Evolutionary conservation across 176 grass and related monocot species (phyloP).

Genomic region (Aegilops sharonensis): DNA sequence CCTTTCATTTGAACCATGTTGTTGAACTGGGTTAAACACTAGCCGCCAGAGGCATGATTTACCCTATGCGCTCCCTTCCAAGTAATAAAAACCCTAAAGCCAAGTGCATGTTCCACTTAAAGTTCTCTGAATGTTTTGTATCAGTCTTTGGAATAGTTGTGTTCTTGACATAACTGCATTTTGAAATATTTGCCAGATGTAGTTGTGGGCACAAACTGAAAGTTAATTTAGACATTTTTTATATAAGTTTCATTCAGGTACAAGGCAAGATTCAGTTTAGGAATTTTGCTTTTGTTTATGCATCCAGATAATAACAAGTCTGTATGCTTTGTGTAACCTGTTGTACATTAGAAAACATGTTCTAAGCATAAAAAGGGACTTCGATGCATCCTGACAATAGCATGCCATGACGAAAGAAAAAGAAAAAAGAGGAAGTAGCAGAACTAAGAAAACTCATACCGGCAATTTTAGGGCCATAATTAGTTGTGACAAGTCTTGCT

Average conservation of each 20-base stretch:
- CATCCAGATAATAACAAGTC: not conserved
- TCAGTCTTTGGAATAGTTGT: too few relatives aligned
- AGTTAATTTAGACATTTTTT: not conserved
- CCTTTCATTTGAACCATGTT: too few relatives aligned
- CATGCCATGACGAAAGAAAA: not conserved
- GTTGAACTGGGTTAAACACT: too few relatives aligned
- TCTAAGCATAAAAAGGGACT: not conserved
- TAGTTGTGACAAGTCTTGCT: conserved; percentile 54
- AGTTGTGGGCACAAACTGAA: not conserved
- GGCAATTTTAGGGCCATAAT: conserved; percentile 51
- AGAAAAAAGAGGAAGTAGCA: not conserved
- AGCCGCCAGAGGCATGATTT: too few relatives aligned
- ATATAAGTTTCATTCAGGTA: not conserved
- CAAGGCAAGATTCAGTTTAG: not conserved
- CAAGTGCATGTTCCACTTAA: too few relatives aligned
- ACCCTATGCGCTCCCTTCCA: too few relatives aligned
- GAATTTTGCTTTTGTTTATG: conserved; percentile 38
- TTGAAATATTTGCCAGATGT: not conserved
- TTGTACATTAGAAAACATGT: not conserved
- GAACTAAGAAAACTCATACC: conserved; percentile 35
- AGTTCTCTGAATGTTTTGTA: too few relatives aligned
- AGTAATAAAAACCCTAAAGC: too few relatives aligned
- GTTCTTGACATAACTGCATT: not conserved
- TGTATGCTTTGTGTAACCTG: conserved; percentile 7
- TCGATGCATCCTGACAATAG: not conserved